Evolutionary conservation across 305 asterid species (phyloP).

Genomic region (Andrographis paniculata): DNA sequence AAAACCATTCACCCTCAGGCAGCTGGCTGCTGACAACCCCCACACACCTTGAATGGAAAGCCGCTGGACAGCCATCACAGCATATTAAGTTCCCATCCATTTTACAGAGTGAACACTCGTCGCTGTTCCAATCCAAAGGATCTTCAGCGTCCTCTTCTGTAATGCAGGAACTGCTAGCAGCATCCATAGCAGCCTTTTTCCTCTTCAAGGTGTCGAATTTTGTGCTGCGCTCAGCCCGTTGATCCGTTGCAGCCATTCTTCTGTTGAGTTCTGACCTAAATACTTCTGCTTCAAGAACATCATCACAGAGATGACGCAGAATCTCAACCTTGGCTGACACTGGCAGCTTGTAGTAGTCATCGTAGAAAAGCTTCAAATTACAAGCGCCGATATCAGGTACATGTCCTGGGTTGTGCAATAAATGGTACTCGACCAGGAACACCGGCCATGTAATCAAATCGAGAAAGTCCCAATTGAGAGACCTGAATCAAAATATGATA

Average conservation of each 20-base stretch:
- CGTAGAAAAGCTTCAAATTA: conserved; percentile 45
- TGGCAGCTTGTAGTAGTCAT: conserved; percentile 61
- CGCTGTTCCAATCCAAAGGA: conserved; percentile 64
- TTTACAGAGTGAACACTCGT: conserved; percentile 92
- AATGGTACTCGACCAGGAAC: conserved; percentile 70
- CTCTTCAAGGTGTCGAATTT: conserved; percentile 47
- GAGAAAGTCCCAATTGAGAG: conserved; percentile 85
- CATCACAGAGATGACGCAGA: conserved; percentile 81
- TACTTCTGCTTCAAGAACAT: conserved; percentile 64
- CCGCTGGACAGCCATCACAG: conserved; percentile 98
- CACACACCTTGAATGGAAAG: conserved; percentile 86
- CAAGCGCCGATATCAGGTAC: conserved; percentile 52
- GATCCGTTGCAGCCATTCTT: conserved; percentile 52
- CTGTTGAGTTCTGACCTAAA: conserved; percentile 59
- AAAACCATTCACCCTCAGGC: conserved; percentile 98
- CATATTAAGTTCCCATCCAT: conserved; percentile 93
- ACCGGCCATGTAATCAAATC: conserved; percentile 94
- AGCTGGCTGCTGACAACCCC: conserved; percentile 70
- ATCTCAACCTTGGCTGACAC: conserved; percentile 64
- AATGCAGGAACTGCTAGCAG: conserved; percentile 51
- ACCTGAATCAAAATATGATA: conserved; percentile 39
- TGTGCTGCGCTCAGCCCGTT: conserved; percentile 32
- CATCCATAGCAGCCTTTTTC: conserved; percentile 48
- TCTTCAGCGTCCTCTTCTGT: conserved; percentile 56
- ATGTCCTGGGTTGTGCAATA: conserved; percentile 56